Conservation (phyloP, 148 eudicot genomes). For the Drosera capensis region DNA sequence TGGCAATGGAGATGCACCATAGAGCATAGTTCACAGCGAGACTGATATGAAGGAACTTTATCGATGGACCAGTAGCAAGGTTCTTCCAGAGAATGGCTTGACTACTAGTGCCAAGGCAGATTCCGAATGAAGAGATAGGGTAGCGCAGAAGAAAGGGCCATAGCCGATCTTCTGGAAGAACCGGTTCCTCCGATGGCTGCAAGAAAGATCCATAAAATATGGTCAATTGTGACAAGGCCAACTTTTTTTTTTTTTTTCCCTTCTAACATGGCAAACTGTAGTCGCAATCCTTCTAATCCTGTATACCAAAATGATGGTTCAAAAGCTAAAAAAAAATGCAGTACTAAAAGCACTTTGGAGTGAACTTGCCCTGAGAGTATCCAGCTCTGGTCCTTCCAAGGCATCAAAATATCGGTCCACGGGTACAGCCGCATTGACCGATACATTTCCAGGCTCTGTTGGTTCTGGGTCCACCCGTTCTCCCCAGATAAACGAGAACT, state of each 20-base stretch:
- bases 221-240: too few species aligned
- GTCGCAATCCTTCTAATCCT: too few species aligned
- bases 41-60: conserved; percentile 44
- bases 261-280: too few species aligned
- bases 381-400: conserved; percentile 6
- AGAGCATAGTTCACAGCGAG: conserved; percentile 34
- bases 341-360: background rate
- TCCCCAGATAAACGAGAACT: background rate
- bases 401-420: conserved; percentile 10
- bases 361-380: conserved; percentile 5
- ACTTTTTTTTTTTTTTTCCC: too few species aligned
- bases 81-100: conserved; percentile 84
- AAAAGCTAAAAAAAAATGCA: too few species aligned
- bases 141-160: conserved; percentile 93
- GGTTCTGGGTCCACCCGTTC: background rate
- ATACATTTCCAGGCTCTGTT: background rate
- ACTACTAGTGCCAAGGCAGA: conserved; percentile 85
- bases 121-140: conserved; percentile 69
- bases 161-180: conserved; percentile 66
- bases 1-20: conserved; percentile 50
- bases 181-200: conserved; percentile 67
- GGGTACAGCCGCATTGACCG: background rate
- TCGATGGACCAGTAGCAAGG: conserved; percentile 46
- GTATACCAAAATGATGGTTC: too few species aligned
- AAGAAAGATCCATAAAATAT: too few species aligned